Percentiles rank a stretch among this genome's conserved stretches.
phyloP scores from a whole-genome alignment of 306 rosid genomes.

The Cucumis hystrix region DNA sequence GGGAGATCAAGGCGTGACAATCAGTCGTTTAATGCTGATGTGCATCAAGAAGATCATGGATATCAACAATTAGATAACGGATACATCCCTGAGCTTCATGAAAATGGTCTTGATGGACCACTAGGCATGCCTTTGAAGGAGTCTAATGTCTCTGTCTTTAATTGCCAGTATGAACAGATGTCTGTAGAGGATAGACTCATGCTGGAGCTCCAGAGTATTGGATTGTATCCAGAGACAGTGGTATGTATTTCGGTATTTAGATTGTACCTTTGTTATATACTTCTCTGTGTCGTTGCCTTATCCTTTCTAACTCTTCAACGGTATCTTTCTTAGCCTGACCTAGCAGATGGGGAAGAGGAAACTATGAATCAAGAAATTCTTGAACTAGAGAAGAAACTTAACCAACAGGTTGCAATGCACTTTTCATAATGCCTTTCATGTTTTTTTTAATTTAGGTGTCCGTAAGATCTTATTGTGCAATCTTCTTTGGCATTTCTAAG shows the following conservation, averaged over 20 bases:
- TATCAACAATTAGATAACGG: slow-evolving; percentile 18
- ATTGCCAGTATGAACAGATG: slow-evolving; percentile 34
- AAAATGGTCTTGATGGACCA: slow-evolving; percentile 30
- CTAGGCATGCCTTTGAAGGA: slow-evolving; percentile 16
- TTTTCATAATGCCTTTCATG: background rate
- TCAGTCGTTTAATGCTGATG: slow-evolving; percentile 15
- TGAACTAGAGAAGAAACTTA: slow-evolving; percentile 43
- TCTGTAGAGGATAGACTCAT: slow-evolving; percentile 49
- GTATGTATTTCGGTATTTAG: slow-evolving; percentile 23
- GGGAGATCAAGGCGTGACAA: slow-evolving; percentile 25
- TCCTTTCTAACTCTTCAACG: slow-evolving; percentile 6
- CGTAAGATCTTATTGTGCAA: background rate
- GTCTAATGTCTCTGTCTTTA: slow-evolving; percentile 22
- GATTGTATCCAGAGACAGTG: slow-evolving; percentile 64
- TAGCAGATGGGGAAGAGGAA: slow-evolving; percentile 62
- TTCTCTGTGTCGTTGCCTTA: slow-evolving; percentile 3
- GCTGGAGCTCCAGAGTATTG: slow-evolving; percentile 68
- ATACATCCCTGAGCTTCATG: slow-evolving; percentile 21
- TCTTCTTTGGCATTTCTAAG: background rate
- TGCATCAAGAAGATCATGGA: slow-evolving; percentile 20
- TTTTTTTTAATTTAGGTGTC: background rate
- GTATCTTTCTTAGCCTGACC: slow-evolving; percentile 58
- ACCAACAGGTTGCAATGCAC: slow-evolving; percentile 45
- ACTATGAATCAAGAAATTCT: slow-evolving; percentile 46
- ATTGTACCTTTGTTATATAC: background rate